A percentile compares a stretch with the other conserved stretches of the same genome.
These are phyloP conservation scores for Austroboletus rostrupii DNA, from an alignment of 1,284 basidiomycete species.

Conservation along the genomic window DNA sequence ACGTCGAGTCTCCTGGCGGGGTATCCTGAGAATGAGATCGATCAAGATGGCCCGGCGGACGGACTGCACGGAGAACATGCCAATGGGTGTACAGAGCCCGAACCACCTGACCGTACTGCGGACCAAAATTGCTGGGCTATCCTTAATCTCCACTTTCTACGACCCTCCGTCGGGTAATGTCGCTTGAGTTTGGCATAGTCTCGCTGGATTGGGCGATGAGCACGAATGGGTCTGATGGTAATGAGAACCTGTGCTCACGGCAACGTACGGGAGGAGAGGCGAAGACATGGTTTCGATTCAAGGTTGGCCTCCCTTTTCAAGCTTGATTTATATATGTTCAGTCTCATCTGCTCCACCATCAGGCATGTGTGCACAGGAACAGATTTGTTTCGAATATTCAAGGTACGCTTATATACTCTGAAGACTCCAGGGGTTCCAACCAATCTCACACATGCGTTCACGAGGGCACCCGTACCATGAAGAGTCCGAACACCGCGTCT, in stretches of 20 bases:
- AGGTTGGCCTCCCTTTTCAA: neutral
- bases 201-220: slow-evolving; percentile 27
- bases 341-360: neutral
- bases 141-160: slow-evolving; percentile 38
- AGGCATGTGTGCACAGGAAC: too few species aligned
- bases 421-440: too few species aligned
- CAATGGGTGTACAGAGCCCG: slow-evolving; percentile 12
- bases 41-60: neutral
- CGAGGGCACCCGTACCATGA: too few species aligned
- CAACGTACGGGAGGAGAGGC: slow-evolving; percentile 15
- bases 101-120: slow-evolving; percentile 18
- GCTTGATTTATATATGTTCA: neutral
- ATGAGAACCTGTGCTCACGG: slow-evolving; percentile 14
- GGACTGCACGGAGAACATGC: neutral
- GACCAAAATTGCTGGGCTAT: slow-evolving; percentile 40
- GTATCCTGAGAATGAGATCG: slow-evolving; percentile 11
- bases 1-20: slow-evolving; percentile 21
- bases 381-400: too few species aligned
- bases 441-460: too few species aligned
- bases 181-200: slow-evolving; percentile 35
- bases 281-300: slow-evolving; percentile 15
- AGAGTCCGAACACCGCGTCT: neutral
- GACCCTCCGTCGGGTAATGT: slow-evolving; percentile 35
- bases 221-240: neutral
- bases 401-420: too few species aligned